Base-by-base conservation (phyloP, 768 basidiomycete species). In the Tylopilus sp. region DNA sequence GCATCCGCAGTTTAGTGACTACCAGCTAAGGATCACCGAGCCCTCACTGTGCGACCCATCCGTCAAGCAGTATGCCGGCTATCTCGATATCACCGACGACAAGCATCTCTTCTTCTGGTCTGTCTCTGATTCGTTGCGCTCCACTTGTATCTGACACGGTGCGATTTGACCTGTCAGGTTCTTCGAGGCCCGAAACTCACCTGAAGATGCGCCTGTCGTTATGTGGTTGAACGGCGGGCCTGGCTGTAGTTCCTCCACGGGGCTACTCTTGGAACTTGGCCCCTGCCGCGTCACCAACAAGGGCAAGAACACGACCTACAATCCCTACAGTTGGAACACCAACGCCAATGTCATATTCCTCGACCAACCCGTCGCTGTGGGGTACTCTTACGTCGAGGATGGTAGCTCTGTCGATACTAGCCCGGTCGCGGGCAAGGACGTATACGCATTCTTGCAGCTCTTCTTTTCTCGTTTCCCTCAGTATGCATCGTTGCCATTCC, bases 161-260 rank as follows among this genome's bases (percentile, higher is more conserved):
- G 20, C n/a, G 9, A 35, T 20, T 13, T 56, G 22, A 26, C 44
- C 41, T 35, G 45, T 43, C 52, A 90, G 88, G 88, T 93, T 91
- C 79, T 93, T 98, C 59, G 95, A 97, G 71, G 82, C 88, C 1
- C 78, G 94, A 31, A 73, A 71, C 48, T 76, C 80, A 17, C 94
- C 95, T 0, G 70, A 78, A 45, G 75, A 81, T 47, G 92, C 88
- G 6, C 95, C 94, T 4, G 77, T 98, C 2, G 77, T 95, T 9
- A 75, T 97, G 42, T 97, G 95, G 95, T 74, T 91, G n/a, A 91
- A 91, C 57, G 90, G 90, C 30, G 86, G 86, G 12, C 84, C 83
- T 20, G 80, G 83, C 9, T 84, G 82, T 70, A 83, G 81, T 48
- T 86, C 83, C 8, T 82, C 85, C 10, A 88, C 90, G 1, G 95